Conservation (phyloP, 2,329 filamentous ascomycete genomes). For the Botrytis paeoniae region DNA sequence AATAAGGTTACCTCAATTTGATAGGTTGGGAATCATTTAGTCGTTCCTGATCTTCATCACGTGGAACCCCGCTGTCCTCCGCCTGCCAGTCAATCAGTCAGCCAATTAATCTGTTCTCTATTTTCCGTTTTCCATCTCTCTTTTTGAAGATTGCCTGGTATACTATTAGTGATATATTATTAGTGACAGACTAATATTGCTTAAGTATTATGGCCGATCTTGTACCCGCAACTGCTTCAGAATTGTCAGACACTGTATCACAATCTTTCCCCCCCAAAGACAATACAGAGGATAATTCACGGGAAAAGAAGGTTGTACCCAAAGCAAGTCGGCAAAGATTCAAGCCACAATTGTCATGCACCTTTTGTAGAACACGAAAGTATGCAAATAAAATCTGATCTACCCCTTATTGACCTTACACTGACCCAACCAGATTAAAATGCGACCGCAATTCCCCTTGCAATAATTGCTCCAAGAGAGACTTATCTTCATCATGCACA, state of each 20-base stretch:
- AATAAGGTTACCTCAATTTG: neutral
- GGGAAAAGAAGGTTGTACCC: neutral
- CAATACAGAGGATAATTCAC: neutral
- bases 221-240: neutral
- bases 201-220: neutral
- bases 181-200: neutral
- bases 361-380: slow-evolving; percentile 33
- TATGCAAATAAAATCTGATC: slow-evolving; percentile 18
- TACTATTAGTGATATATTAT: neutral
- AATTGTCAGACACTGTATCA: neutral
- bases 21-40: neutral
- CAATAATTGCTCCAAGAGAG: slow-evolving; percentile 51
- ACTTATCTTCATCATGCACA: slow-evolving; percentile 45
- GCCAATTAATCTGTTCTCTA: neutral
- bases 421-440: slow-evolving; percentile 39
- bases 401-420: neutral
- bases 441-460: slow-evolving; percentile 54
- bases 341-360: slow-evolving; percentile 35
- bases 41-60: neutral
- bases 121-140: neutral
- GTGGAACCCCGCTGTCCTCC: neutral
- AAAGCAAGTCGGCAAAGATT: slow-evolving; percentile 26
- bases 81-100: neutral
- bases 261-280: neutral
- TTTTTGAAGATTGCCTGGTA: neutral